phyloP scores from a whole-genome alignment of 2,329 filamentous ascomycete genomes.

The Sporothrix pseudoabietina region DNA sequence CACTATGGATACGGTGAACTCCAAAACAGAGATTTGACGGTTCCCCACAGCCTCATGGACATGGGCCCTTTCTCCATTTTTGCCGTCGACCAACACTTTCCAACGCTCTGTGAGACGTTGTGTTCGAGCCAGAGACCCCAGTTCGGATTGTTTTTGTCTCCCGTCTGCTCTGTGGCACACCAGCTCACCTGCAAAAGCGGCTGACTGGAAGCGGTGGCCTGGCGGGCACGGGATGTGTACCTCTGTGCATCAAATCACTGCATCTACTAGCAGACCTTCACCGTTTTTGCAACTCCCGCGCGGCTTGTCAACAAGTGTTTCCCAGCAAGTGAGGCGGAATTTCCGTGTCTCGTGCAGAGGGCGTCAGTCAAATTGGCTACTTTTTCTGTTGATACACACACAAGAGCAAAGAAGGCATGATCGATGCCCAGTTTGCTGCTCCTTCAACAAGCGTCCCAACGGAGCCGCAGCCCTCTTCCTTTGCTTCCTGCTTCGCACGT shows the following conservation, averaged over 20 bases:
- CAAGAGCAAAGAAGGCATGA: not conserved
- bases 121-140: not conserved
- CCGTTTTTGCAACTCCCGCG: conserved; percentile 10
- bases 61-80: not conserved
- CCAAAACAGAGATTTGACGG: conserved; percentile 3
- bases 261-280: not conserved
- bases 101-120: not conserved
- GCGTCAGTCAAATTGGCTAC: not conserved
- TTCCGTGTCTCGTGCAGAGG: conserved; percentile 19
- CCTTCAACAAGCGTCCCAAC: not conserved
- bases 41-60: conserved; percentile 13
- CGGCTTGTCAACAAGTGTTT: not conserved
- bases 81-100: not conserved
- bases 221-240: not conserved
- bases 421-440: not conserved
- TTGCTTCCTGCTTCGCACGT: not conserved
- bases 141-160: not conserved
- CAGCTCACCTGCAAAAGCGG: conserved; percentile 5
- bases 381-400: not conserved
- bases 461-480: not conserved
- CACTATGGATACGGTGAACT: not conserved
- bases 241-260: not conserved
- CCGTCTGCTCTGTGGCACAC: not conserved
- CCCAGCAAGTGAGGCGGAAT: not conserved
- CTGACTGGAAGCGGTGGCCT: not conserved